phyloP scores from a whole-genome alignment of 2,329 filamentous ascomycete species.

The Didymellaceae sp. region DNA sequence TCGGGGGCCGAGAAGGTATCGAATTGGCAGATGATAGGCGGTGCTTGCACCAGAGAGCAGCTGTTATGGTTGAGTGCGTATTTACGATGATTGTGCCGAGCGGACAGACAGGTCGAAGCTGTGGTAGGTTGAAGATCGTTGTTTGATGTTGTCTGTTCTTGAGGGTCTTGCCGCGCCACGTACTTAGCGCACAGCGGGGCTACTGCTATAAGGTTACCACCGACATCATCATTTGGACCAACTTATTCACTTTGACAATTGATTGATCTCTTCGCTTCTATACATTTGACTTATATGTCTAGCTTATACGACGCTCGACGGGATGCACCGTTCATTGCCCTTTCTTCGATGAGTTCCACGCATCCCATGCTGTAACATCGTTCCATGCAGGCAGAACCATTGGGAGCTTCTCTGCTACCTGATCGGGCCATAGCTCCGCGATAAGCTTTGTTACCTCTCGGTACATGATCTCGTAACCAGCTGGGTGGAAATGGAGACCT shows the following conservation, averaged over 20 bases:
- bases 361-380: slow-evolving; percentile 31
- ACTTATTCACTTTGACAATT: not conserved
- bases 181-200: slow-evolving; percentile 8
- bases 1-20: not conserved
- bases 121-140: not conserved
- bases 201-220: slow-evolving; percentile 1
- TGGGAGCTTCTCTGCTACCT: slow-evolving; percentile 59
- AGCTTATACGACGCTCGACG: too few relatives aligned
- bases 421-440: slow-evolving; percentile 60
- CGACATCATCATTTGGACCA: slow-evolving; percentile 3
- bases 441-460: slow-evolving; percentile 61
- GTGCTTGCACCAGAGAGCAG: not conserved
- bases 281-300: not conserved
- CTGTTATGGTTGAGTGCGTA: not conserved
- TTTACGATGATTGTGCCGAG: not conserved
- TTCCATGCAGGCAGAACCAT: slow-evolving; percentile 63
- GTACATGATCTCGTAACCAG: slow-evolving; percentile 64
- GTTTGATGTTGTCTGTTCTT: slow-evolving; percentile 3
- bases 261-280: not conserved
- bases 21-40: not conserved
- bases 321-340: not conserved
- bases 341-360: not conserved
- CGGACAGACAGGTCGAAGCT: not conserved
- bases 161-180: slow-evolving; percentile 4
- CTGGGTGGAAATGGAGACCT: slow-evolving; percentile 65